Evolutionary conservation across 148 eudicot species (phyloP).

Genomic region (Camellia sinensis): DNA sequence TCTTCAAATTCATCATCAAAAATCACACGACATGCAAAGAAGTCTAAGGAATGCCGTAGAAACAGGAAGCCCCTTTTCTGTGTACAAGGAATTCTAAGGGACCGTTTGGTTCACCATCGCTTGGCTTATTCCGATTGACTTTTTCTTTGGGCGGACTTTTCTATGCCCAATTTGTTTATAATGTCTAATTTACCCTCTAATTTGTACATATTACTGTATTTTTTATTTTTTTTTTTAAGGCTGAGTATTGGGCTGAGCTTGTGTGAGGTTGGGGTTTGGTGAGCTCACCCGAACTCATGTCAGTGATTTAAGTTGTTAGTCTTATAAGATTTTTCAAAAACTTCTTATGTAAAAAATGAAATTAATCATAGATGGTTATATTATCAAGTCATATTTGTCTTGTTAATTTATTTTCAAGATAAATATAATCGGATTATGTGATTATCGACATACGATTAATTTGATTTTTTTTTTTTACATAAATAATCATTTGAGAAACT

Average conservation of each 20-base stretch:
- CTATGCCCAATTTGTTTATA: not conserved
- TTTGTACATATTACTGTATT: slow-evolving; percentile 15
- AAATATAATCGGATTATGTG: too few species aligned
- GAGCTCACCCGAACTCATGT: too few species aligned
- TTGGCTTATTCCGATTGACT: slow-evolving; percentile 43
- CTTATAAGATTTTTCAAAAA: too few species aligned
- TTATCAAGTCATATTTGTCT: too few species aligned
- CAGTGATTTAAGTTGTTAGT: too few species aligned
- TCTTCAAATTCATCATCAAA: not conserved
- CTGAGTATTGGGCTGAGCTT: not conserved
- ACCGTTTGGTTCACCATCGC: slow-evolving; percentile 62
- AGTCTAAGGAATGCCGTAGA: slow-evolving; percentile 53
- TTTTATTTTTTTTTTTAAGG: not conserved
- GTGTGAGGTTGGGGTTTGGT: too few species aligned
- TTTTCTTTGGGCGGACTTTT: not conserved
- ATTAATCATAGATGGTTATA: too few species aligned
- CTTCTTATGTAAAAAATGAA: too few species aligned
- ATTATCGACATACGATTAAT: too few species aligned
- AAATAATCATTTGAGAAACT: too few species aligned
- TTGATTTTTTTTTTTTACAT: too few species aligned
- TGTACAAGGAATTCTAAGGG: slow-evolving; percentile 77
- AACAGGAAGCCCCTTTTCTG: slow-evolving; percentile 68
- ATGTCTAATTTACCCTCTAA: slow-evolving; percentile 13
- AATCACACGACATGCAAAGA: slow-evolving; percentile 11
- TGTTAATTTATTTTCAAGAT: too few species aligned